These are phyloP conservation scores for Ceratobasidium sp. DNA, from an alignment of 1,284 basidiomycete species.

Conservation along the genomic window DNA sequence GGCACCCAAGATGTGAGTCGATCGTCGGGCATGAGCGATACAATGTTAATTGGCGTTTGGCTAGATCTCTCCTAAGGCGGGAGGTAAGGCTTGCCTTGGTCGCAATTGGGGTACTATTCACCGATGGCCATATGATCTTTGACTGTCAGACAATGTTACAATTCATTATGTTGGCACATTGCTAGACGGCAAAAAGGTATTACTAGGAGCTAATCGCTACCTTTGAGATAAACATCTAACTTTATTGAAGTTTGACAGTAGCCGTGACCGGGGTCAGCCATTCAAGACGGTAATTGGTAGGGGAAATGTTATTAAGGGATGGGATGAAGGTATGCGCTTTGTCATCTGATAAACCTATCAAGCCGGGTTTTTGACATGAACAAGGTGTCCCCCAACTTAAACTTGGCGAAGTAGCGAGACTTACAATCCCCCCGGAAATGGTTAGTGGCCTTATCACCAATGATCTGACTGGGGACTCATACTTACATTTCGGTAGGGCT, in stretches of 20 bases:
- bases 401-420: conserved; percentile 73
- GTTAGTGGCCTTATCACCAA: conserved; percentile 63
- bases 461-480: background rate
- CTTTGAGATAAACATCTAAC: background rate
- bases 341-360: no score
- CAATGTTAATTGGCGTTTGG: background rate
- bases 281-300: conserved; percentile 79
- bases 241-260: conserved; percentile 45
- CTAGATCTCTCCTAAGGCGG: conserved; percentile 57
- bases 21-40: no score
- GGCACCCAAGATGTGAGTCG: no score
- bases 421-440: conserved; percentile 71
- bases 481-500: conserved; percentile 39
- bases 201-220: background rate
- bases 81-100: conserved; percentile 53
- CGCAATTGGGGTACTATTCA: conserved; percentile 47
- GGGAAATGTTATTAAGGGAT: conserved; percentile 83
- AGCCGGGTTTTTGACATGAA: no score
- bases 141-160: conserved; percentile 56
- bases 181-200: conserved; percentile 54
- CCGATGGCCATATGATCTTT: conserved; percentile 32
- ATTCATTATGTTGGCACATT: conserved; percentile 79
- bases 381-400: conserved; percentile 77
- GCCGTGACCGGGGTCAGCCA: conserved; percentile 56
- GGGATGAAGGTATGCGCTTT: conserved; percentile 79